Evolutionary conservation across 2,329 filamentous ascomycete genomes (phyloP), one percentile per base, ranked within the genome.

Genomic region (Grosmannia clavigera): DNA sequence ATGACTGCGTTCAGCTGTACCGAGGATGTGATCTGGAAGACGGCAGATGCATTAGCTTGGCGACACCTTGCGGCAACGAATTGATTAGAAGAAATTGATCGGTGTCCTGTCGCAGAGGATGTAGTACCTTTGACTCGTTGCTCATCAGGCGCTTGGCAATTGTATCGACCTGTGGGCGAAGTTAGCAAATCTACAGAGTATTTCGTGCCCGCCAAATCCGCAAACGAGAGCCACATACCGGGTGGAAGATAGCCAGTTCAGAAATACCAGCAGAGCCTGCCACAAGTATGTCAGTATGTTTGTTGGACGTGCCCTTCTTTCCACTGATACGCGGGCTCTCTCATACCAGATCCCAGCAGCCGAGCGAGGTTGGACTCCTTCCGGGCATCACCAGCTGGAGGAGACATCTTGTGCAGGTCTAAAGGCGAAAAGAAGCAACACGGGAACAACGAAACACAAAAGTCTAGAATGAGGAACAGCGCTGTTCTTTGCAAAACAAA

Each of bases 61-160:
- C 35, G 4, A n/a, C 31, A n/a, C 10, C 19, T 14, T 7, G 35
- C 31, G 57, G 25, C 31, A 27, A 56, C 38, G 22, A 14, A 10
- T n/a, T 33, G n/a, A 40, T 7, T n/a, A 27, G 43, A 43, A 40
- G 33, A 9, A 55, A 12, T 46, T 46, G 19, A 19, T 46, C 43
- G 19, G 14, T 9, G 19, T 9, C 16, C 19, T 4, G 16, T 46
- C 43, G 5, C 43, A 55, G 14, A 38, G 35, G 3, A 5, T 25
- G 43, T 46, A n/a, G 27, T 72, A 88, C 82, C 76, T 80, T 89
- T 71, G 84, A 84, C 73, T 95, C 87, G 76, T 99, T 96, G 84
- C 91, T 96, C 94, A 99, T 99, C 75, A 99, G 84, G 67, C 94
- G 90, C 81, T 99, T 99, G 65, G 94, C 92, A 69, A 95, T 96